phyloP scores from a whole-genome alignment of 2,329 filamentous ascomycete species.

The Cordyceps militaris region DNA sequence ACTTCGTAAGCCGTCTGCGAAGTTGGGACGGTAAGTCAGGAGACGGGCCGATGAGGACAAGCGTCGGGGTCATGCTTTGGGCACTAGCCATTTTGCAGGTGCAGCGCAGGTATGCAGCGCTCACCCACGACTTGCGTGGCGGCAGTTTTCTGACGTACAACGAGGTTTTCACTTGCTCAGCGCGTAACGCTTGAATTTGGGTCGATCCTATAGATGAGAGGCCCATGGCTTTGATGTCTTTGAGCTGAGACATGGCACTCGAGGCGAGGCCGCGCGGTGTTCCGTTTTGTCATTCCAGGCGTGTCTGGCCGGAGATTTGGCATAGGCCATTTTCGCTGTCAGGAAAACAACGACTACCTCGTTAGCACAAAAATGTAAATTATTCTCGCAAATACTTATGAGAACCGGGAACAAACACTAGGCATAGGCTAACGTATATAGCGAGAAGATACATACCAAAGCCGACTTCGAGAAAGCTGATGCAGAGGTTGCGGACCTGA shows the following conservation, averaged over 20 bases:
- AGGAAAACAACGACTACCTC: not conserved
- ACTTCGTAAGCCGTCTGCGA: not conserved
- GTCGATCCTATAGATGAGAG: not conserved
- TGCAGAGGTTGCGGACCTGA: not conserved
- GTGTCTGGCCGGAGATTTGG: not conserved
- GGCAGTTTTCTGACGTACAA: not conserved
- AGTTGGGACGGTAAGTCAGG: not conserved
- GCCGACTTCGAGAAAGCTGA: not conserved
- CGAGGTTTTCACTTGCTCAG: not conserved
- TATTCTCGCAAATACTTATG: not conserved
- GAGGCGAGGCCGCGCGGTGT: slow-evolving; percentile 1
- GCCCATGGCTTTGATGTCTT: not conserved
- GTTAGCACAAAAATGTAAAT: not conserved
- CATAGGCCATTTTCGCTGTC: not conserved
- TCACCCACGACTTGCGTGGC: not conserved
- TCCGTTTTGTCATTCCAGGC: not conserved
- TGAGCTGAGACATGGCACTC: not conserved
- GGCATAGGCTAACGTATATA: not conserved
- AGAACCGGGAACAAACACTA: not conserved
- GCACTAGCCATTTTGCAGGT: not conserved
- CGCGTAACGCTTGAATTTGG: not conserved
- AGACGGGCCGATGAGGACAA: slow-evolving; percentile 2
- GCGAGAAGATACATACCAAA: slow-evolving; percentile 1
- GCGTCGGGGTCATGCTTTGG: not conserved
- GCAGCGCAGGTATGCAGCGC: not conserved